These are phyloP conservation scores for Penicillium canescens DNA, from an alignment of 495 filamentous ascomycete genomes.

Conservation along the genomic window DNA sequence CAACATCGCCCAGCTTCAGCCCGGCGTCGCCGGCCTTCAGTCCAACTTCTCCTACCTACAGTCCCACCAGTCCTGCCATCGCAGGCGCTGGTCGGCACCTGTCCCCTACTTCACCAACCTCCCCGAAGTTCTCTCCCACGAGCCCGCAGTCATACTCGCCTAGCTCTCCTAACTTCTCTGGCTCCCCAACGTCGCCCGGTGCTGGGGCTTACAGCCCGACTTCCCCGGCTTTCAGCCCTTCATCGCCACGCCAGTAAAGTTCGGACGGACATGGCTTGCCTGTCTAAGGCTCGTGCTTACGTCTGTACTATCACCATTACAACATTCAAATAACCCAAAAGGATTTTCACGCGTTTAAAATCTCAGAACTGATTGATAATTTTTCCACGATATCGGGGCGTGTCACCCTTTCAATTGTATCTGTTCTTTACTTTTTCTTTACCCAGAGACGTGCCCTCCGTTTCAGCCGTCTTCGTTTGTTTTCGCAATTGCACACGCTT, in stretches of 20 bases:
- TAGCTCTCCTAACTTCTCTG: conserved; percentile 69
- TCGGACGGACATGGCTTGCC: conserved; percentile 18
- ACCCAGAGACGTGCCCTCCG: conserved; percentile 11
- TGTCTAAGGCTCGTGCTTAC: conserved; percentile 29
- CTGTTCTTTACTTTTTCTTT: conserved; percentile 25
- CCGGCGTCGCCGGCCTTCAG: conserved; percentile 60
- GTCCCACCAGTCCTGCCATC: conserved; percentile 65
- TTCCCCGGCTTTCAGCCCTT: conserved; percentile 49
- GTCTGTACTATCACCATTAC: conserved; percentile 44
- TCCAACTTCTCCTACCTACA: conserved; percentile 63
- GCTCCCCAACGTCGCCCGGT: conserved; percentile 56
- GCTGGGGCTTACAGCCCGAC: conserved; percentile 60
- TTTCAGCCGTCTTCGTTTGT: conserved; percentile 14
- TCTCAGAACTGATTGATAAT: conserved; percentile 47
- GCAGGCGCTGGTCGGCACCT: conserved; percentile 43
- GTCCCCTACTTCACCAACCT: conserved; percentile 70
- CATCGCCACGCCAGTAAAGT: conserved; percentile 51
- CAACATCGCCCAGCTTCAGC: conserved; percentile 63
- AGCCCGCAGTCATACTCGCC: conserved; percentile 74
- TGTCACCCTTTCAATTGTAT: conserved; percentile 28
- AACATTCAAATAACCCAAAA: conserved; percentile 37
- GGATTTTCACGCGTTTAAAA: conserved; percentile 40
- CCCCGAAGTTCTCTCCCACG: conserved; percentile 71
- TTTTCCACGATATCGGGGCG: conserved; percentile 37
- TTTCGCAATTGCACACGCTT: conserved; percentile 27